phyloP scores from a whole-genome alignment of 2,329 filamentous ascomycete genomes.

The Hysterium pulicare region DNA sequence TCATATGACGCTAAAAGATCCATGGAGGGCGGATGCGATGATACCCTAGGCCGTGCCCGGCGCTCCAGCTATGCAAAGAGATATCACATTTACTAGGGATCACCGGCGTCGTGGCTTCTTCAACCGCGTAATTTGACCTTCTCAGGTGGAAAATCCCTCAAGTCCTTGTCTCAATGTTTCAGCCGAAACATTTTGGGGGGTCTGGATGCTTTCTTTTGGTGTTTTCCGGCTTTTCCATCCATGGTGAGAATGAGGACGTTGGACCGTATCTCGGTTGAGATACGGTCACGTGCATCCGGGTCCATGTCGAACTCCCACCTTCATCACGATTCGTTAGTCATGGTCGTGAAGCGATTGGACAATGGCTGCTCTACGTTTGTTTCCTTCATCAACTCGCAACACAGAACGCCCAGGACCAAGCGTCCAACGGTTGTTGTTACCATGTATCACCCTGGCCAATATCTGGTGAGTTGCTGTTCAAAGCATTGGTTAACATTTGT shows the following conservation, averaged over 20 bases:
- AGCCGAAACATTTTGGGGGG: slow-evolving; percentile 21
- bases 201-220: slow-evolving; percentile 25
- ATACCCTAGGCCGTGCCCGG: slow-evolving; percentile 42
- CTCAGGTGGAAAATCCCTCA: slow-evolving; percentile 38
- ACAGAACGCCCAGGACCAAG: slow-evolving; percentile 16
- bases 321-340: slow-evolving; percentile 24
- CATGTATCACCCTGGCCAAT: slow-evolving; percentile 13
- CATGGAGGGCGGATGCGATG: slow-evolving; percentile 43
- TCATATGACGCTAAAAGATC: slow-evolving; percentile 42
- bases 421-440: slow-evolving; percentile 14
- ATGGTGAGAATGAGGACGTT: slow-evolving; percentile 32
- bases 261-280: no score
- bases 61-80: slow-evolving; percentile 41
- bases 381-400: slow-evolving; percentile 22
- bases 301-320: slow-evolving; percentile 33
- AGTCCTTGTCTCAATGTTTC: slow-evolving; percentile 35
- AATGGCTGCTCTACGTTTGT: slow-evolving; percentile 18
- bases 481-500: slow-evolving; percentile 21
- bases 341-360: slow-evolving; percentile 26
- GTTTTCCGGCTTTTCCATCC: slow-evolving; percentile 29
- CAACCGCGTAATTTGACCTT: slow-evolving; percentile 43
- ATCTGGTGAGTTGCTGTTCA: slow-evolving; percentile 6
- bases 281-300: slow-evolving; percentile 34
- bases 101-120: slow-evolving; percentile 43
- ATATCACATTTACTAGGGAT: slow-evolving; percentile 42